Conservation (phyloP, 805 yeast species). For the Yamadazyma sp. region DNA sequence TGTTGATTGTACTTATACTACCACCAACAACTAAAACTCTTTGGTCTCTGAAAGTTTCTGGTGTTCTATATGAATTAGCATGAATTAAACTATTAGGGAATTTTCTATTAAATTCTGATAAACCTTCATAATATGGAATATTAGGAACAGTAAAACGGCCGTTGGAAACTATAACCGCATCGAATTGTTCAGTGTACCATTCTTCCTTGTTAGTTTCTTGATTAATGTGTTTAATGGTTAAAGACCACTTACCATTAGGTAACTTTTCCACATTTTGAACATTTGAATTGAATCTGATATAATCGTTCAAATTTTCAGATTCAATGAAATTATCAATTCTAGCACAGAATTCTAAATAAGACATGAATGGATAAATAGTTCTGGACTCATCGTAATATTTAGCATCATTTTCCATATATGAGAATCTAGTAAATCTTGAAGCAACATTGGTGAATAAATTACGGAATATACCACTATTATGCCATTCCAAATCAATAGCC, state of each 20-base stretch:
- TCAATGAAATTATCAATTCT: constrained; percentile 26
- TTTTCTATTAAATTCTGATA: constrained; percentile 42
- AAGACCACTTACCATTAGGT: constrained; percentile 35
- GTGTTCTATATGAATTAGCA: constrained; percentile 52
- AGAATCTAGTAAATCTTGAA: constrained; percentile 32
- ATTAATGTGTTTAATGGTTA: constrained; percentile 21
- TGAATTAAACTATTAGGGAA: constrained; percentile 52
- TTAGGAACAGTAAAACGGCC: constrained; percentile 66
- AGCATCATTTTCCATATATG: constrained; percentile 26
- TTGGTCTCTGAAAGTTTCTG: constrained; percentile 40
- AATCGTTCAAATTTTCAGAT: constrained; percentile 21
- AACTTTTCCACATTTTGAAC: constrained; percentile 37
- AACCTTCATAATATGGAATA: constrained; percentile 54
- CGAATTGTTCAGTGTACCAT: constrained; percentile 51
- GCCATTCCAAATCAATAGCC: constrained; percentile 32
- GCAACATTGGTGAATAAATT: constrained; percentile 43
- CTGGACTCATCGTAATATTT: constrained; percentile 20
- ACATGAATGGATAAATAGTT: constrained; percentile 34
- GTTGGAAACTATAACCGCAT: constrained; percentile 60
- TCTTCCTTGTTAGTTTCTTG: constrained; percentile 14
- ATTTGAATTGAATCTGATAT: constrained; percentile 37
- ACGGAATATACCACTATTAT: constrained; percentile 33
- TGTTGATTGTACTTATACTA: constrained; percentile 39
- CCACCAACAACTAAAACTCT: constrained; percentile 45
- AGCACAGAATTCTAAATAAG: constrained; percentile 29